phyloP scores from a whole-genome alignment of 148 eudicot species.

The Vaccinium macrocarpon region DNA sequence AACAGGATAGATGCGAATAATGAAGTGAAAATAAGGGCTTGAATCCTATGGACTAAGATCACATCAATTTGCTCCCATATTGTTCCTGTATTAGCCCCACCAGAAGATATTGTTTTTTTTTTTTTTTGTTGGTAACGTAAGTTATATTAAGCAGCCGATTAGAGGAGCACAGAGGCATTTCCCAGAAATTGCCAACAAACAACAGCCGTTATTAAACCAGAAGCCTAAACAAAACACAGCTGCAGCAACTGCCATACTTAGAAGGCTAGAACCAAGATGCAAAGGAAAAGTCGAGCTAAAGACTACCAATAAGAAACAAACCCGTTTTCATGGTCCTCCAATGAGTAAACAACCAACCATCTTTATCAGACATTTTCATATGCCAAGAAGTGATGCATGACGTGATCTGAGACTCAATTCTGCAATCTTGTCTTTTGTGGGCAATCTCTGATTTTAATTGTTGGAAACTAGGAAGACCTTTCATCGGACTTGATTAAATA shows the following conservation, averaged over 20 bases:
- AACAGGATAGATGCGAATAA: not conserved
- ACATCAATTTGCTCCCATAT: not conserved
- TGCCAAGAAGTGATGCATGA: not conserved
- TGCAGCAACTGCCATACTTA: too few species aligned
- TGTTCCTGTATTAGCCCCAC: conserved; percentile 4
- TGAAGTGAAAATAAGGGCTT: not conserved
- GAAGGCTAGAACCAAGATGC: not conserved
- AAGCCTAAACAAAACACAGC: too few species aligned
- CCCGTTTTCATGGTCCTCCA: not conserved
- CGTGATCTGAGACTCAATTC: not conserved
- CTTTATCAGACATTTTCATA: not conserved
- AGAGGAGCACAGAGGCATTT: not conserved
- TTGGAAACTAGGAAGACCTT: too few species aligned
- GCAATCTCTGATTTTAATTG: too few species aligned
- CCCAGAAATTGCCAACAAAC: not conserved
- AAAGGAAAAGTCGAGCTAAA: not conserved
- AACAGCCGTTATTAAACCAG: too few species aligned
- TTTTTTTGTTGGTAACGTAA: not conserved
- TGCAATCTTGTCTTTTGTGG: not conserved
- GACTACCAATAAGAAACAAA: not conserved
- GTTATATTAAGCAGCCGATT: not conserved
- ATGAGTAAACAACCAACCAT: not conserved
- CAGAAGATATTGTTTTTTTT: not conserved
- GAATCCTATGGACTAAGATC: not conserved
- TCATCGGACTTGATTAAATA: not conserved